Conservation (phyloP, 192 early-diverging fungal genomes). For the Rhizophagus sp. region DNA sequence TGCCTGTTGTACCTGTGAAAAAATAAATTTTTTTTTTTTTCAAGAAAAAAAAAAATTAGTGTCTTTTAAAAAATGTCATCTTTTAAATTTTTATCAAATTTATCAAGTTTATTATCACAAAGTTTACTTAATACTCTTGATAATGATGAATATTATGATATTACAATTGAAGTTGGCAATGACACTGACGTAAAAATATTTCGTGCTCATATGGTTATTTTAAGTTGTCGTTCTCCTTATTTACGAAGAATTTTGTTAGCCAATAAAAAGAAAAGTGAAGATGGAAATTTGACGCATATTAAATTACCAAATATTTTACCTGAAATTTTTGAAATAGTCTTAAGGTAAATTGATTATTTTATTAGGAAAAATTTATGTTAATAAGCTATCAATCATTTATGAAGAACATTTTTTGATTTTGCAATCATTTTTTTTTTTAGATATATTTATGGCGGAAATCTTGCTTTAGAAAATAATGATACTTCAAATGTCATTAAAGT, state of each 20-base stretch:
- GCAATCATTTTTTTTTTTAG: background rate
- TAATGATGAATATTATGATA: constrained; percentile 6
- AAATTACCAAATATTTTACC: background rate
- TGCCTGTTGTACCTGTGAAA: too few species aligned
- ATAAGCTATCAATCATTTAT: too few species aligned
- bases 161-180: background rate
- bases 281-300: background rate
- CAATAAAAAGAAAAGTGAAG: background rate
- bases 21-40: too few species aligned
- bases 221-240: background rate
- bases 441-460: constrained; percentile 9
- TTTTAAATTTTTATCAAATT: too few species aligned
- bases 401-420: too few species aligned
- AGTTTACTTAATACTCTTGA: background rate
- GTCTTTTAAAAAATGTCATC: too few species aligned
- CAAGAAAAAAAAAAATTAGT: too few species aligned
- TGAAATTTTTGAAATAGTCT: background rate
- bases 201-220: constrained; percentile 7
- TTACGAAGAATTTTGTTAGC: background rate
- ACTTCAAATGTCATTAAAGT: background rate
- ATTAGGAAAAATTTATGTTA: background rate
- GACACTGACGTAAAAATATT: background rate
- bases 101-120: background rate
- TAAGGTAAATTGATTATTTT: background rate
- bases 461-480: background rate